Percentiles rank a stretch among this genome's conserved stretches.
Conservation (phyloP, 1,139 yeast species). For the Suhomyces atakaporum region DNA sequence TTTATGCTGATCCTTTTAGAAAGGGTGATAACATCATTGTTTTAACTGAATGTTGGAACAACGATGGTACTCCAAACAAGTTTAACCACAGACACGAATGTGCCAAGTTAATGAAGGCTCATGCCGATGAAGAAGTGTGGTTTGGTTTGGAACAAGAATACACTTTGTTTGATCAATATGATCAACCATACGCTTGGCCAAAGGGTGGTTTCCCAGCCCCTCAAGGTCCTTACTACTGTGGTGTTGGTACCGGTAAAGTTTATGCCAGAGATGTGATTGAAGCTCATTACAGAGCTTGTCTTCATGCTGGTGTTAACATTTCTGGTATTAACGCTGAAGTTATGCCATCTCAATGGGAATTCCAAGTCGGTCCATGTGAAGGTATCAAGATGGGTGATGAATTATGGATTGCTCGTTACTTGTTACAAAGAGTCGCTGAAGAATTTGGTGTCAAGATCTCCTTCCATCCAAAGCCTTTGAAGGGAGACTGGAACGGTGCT, state of each 20-base stretch:
- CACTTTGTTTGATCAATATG: slow-evolving; percentile 90
- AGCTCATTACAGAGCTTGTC: slow-evolving; percentile 98
- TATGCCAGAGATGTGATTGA: slow-evolving; percentile 97
- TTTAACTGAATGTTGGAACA: slow-evolving; percentile 95
- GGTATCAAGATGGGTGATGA: slow-evolving; percentile 98
- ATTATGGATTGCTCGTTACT: slow-evolving; percentile 93
- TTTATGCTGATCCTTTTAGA: slow-evolving; percentile 96
- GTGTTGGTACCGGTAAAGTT: slow-evolving; percentile 99
- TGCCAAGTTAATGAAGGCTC: slow-evolving; percentile 93
- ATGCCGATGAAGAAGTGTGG: slow-evolving; percentile 85
- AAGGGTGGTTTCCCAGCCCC: slow-evolving; percentile 99
- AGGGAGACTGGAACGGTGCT: slow-evolving; percentile 99
- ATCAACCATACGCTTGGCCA: slow-evolving; percentile 97
- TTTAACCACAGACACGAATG: slow-evolving; percentile 98
- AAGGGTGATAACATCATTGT: slow-evolving; percentile 96
- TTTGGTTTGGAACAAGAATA: slow-evolving; percentile 99
- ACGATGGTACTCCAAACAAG: slow-evolving; percentile 98
- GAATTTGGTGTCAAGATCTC: slow-evolving; percentile 98
- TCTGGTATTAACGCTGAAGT: slow-evolving; percentile 99
- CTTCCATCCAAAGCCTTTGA: slow-evolving; percentile 97
- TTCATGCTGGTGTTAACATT: slow-evolving; percentile 84
- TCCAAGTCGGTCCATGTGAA: slow-evolving; percentile 97
- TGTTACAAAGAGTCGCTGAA: slow-evolving; percentile 93
- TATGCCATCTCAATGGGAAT: slow-evolving; percentile 99
- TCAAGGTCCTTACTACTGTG: slow-evolving; percentile 99